These are phyloP conservation scores for Silene latifolia DNA, from an alignment of 148 eudicot genomes.

Conservation along the genomic window DNA sequence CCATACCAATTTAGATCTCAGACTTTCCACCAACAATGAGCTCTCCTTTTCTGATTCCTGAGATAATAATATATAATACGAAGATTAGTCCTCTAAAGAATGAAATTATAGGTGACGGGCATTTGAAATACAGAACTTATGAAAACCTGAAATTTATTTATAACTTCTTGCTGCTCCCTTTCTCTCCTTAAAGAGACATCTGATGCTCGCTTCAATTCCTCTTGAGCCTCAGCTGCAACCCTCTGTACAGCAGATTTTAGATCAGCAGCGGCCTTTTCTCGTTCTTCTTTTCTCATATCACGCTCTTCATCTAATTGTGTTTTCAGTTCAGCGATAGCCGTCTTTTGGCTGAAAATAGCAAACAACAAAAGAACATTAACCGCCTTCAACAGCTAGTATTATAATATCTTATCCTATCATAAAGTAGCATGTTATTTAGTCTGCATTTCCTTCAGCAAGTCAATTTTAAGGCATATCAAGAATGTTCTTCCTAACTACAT, in stretches of 20 bases:
- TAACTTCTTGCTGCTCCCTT: slow-evolving; percentile 81
- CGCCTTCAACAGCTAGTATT: neutral
- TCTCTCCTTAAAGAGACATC: slow-evolving; percentile 64
- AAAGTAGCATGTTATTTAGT: neutral
- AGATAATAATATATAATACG: slow-evolving; percentile 17
- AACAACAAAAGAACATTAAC: slow-evolving; percentile 16
- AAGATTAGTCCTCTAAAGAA: slow-evolving; percentile 8
- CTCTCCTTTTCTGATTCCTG: slow-evolving; percentile 88
- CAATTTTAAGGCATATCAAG: neutral
- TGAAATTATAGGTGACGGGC: slow-evolving; percentile 2
- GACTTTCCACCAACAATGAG: slow-evolving; percentile 58
- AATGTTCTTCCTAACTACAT: neutral
- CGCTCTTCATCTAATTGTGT: slow-evolving; percentile 81
- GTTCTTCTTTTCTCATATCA: slow-evolving; percentile 83
- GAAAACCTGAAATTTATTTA: slow-evolving; percentile 88
- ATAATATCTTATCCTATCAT: neutral
- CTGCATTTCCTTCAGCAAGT: neutral
- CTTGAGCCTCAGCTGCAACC: slow-evolving; percentile 78
- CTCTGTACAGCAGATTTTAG: slow-evolving; percentile 62
- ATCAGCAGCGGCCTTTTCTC: slow-evolving; percentile 71
- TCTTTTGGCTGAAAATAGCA: slow-evolving; percentile 63
- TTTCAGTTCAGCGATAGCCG: slow-evolving; percentile 70
- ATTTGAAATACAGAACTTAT: neutral
- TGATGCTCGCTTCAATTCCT: slow-evolving; percentile 68
- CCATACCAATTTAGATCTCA: slow-evolving; percentile 79